These are phyloP conservation scores for Seiridium cupressi DNA, from an alignment of 2,329 filamentous ascomycete genomes.

Conservation along the genomic window DNA sequence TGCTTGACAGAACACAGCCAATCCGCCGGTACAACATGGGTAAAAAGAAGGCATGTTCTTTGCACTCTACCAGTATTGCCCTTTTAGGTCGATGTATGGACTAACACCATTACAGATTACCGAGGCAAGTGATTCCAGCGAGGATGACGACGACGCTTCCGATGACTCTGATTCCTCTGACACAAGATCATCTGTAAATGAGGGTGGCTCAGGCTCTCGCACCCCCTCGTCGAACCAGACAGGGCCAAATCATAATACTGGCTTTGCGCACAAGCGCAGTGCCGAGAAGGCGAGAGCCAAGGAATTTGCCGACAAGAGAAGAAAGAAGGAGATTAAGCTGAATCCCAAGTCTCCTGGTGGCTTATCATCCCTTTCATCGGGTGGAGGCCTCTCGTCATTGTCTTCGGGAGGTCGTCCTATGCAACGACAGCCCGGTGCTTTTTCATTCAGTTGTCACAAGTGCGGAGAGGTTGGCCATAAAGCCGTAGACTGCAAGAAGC, in stretches of 20 bases:
- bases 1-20: slow-evolving; percentile 14
- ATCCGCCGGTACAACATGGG: slow-evolving; percentile 31
- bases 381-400: slow-evolving; percentile 26
- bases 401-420: slow-evolving; percentile 16
- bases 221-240: slow-evolving; percentile 13
- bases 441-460: slow-evolving; percentile 6
- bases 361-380: slow-evolving; percentile 58
- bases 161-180: slow-evolving; percentile 23
- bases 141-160: slow-evolving; percentile 36
- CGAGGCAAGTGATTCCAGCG: slow-evolving; percentile 25
- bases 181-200: slow-evolving; percentile 10
- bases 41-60: slow-evolving; percentile 23
- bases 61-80: neutral
- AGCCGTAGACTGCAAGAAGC: slow-evolving; percentile 4
- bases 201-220: slow-evolving; percentile 2
- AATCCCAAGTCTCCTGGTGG: slow-evolving; percentile 38
- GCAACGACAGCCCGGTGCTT: slow-evolving; percentile 1
- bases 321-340: slow-evolving; percentile 66
- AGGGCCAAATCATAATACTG: slow-evolving; percentile 37
- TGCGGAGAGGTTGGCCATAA: slow-evolving; percentile 10
- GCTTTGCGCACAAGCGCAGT: slow-evolving; percentile 41
- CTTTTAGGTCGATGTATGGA: slow-evolving; percentile 30
- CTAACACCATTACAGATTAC: slow-evolving; percentile 25
- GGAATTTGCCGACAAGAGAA: slow-evolving; percentile 56
- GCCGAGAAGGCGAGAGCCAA: slow-evolving; percentile 44